Evolutionary conservation across 2,329 filamentous ascomycete species (phyloP).

Genomic region (Canariomyces notabilis): DNA sequence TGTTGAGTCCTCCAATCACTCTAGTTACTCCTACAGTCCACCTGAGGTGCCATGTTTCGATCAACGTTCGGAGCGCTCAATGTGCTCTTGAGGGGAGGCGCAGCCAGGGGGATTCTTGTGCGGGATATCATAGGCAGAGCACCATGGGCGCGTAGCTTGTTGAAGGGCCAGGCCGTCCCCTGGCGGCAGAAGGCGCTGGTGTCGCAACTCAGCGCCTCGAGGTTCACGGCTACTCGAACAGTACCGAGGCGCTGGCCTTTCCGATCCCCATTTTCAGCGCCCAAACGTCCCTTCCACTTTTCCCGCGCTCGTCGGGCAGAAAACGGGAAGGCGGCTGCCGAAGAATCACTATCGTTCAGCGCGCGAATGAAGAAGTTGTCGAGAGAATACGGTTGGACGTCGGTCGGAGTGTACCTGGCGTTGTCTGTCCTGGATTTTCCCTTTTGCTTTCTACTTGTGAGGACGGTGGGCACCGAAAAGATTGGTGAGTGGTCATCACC

Average conservation of each 20-base stretch:
- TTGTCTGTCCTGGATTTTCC: conserved; percentile 87
- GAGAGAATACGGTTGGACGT: conserved; percentile 90
- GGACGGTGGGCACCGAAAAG: conserved; percentile 73
- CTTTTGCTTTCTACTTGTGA: conserved; percentile 87
- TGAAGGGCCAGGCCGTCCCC: conserved; percentile 2
- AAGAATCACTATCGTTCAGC: conserved; percentile 50
- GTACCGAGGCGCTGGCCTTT: conserved; percentile 2
- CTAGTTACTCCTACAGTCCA: not conserved
- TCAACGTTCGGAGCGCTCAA: conserved; percentile 18
- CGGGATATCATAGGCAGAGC: conserved; percentile 5
- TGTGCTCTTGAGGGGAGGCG: conserved; percentile 13
- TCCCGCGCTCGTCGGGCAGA: conserved; percentile 25
- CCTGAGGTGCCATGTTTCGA: conserved; percentile 17
- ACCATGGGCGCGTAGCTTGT: conserved; percentile 6
- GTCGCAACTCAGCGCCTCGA: conserved; percentile 17
- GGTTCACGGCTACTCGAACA: conserved; percentile 4
- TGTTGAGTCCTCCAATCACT: not conserved
- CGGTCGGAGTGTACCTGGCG: conserved; percentile 81
- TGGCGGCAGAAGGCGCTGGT: conserved; percentile 16
- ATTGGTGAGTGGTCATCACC: conserved; percentile 56
- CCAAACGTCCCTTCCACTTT: conserved; percentile 28
- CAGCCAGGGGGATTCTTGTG: conserved; percentile 1
- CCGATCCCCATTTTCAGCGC: conserved; percentile 8
- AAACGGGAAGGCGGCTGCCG: conserved; percentile 9
- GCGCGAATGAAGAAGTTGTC: conserved; percentile 76